Conservation (phyloP, 768 basidiomycete species). For the Chalciporus chontae region DNA sequence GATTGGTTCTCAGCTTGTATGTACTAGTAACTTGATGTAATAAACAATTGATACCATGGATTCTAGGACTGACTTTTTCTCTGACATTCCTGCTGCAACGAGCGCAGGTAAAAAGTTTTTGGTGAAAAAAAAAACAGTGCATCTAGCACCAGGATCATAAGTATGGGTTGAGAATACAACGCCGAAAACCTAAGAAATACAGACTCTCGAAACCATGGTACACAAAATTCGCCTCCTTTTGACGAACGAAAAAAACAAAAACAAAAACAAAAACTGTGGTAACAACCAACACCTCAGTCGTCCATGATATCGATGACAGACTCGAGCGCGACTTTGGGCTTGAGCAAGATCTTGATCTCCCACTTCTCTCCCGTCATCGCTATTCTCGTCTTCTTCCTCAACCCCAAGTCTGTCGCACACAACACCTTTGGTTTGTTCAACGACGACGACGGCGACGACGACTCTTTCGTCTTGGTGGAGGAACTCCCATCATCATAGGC, state of each 20-base stretch:
- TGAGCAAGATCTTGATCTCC: conserved; percentile 34
- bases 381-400: conserved; percentile 29
- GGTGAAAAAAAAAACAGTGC: background rate
- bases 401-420: conserved; percentile 37
- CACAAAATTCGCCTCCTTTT: too few species aligned
- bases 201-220: background rate
- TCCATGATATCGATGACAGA: conserved; percentile 34
- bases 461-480: conserved; percentile 5
- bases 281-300: too few species aligned
- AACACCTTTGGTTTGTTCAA: conserved; percentile 21
- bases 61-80: too few species aligned
- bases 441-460: too few species aligned
- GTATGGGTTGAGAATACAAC: background rate
- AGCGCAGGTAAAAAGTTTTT: too few species aligned
- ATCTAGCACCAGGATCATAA: background rate
- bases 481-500: conserved; percentile 30
- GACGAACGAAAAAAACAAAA: background rate
- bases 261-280: too few species aligned
- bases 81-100: too few species aligned
- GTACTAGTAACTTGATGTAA: too few species aligned
- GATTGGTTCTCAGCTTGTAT: background rate
- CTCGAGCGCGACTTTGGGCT: conserved; percentile 38
- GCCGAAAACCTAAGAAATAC: too few species aligned
- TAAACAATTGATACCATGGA: background rate
- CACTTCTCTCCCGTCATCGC: conserved; percentile 23